phyloP scores from a whole-genome alignment of 208 protist genomes.

The Leishmania tropica region DNA sequence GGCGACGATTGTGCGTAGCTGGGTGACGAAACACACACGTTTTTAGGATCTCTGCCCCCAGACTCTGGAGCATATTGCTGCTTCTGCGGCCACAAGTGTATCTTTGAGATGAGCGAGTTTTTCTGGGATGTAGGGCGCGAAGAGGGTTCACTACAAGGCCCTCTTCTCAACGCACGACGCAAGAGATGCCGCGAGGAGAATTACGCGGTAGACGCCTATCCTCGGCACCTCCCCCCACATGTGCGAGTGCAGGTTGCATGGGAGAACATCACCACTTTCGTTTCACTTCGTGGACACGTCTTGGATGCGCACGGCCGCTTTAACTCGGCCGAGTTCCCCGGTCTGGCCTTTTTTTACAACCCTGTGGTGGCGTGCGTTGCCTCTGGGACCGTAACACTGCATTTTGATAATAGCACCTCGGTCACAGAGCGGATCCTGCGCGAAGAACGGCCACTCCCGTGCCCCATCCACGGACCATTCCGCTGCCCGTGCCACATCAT shows the following conservation, averaged over 20 bases:
- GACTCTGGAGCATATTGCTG: not conserved
- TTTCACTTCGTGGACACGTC: slow-evolving; percentile 33
- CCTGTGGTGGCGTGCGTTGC: slow-evolving; percentile 26
- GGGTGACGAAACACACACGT: not conserved
- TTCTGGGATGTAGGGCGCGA: not conserved
- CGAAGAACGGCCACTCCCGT: slow-evolving; percentile 22
- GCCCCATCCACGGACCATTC: slow-evolving; percentile 62
- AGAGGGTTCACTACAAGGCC: not conserved
- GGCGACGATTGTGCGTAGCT: not conserved
- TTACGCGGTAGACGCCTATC: not conserved
- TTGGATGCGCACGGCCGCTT: slow-evolving; percentile 45
- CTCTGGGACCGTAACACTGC: slow-evolving; percentile 19
- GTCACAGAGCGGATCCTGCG: slow-evolving; percentile 4
- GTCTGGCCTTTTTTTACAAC: slow-evolving; percentile 52
- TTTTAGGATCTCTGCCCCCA: not conserved
- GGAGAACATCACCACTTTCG: not conserved
- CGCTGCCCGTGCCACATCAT: slow-evolving; percentile 55
- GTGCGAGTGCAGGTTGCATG: slow-evolving; percentile 20
- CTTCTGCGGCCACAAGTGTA: not conserved
- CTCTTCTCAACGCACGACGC: not conserved
- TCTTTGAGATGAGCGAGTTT: slow-evolving; percentile 14
- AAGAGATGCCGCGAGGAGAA: slow-evolving; percentile 22
- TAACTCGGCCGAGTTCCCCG: slow-evolving; percentile 39
- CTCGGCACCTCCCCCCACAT: slow-evolving; percentile 12
- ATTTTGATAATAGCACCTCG: not conserved